Base-by-base conservation (phyloP, 2,329 filamentous ascomycete genomes). In the Apiospora arundinis region DNA sequence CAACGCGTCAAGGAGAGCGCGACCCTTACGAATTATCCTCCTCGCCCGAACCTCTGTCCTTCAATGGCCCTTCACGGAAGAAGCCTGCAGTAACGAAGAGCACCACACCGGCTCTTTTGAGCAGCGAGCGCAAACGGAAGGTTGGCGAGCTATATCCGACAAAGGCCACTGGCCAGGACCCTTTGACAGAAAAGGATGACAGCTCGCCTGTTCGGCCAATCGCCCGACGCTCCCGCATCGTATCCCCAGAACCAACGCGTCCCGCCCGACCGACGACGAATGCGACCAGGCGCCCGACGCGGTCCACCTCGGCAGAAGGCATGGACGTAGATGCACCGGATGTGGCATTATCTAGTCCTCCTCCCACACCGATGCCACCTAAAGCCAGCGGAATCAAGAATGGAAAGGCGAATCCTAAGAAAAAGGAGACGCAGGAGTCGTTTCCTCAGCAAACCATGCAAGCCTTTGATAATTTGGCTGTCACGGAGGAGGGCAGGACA, bases 281-380 rank as follows among this genome's bases (percentile, higher is more conserved):
- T 49, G 72, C 32, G 12, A 25, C 74, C 44, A 74, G 73, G 66
- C 66, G 72, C 42, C 73, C 69, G 37, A 44, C 69, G 56, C 75
- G 65, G 46, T 70, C 73, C n/a, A 28, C 48, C 46, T 73, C 76
- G 14, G 70, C 75, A 18, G 74, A 77, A 63, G 69, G 70, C 25
- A 77, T 77, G 72, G 76, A 77, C 65, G 67, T 75, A 11, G 76
- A 78, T 44, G 45, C 56, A 9, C 49, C 68, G 42, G 74, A 73
- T 66, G 66, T 75, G 7, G 76, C 73, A 45, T 45, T 78, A 67
- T 81, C 79, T 14, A 81, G 78, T 49, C 78, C 79, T 6, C 79
- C 79, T 16, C 76, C 72, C 0, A 80, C 79, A 12, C 79, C 78
- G 5, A 76, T 75, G 12, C 69, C 74, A 1, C 73, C 74, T 16